phyloP scores from a whole-genome alignment of 202 grass and related monocot species.

The Bolboschoenoplectus hybrid region DNA sequence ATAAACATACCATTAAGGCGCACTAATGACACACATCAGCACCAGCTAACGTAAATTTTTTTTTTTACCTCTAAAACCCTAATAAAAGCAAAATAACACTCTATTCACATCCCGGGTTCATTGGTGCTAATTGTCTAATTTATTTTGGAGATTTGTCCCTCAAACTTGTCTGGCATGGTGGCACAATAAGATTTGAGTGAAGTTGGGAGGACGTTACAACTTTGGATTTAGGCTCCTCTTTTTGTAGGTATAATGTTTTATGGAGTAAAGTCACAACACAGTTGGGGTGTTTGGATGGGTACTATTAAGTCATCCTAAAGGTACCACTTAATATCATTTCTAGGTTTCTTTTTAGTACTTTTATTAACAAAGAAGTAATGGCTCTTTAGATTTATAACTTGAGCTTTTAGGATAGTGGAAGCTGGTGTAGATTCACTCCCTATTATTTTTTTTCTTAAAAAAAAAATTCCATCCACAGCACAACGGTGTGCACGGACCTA shows the following conservation, averaged over 20 bases:
- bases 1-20: neutral
- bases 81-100: neutral
- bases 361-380: neutral
- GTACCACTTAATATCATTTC: neutral
- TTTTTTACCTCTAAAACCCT: neutral
- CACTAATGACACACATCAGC: neutral
- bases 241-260: neutral
- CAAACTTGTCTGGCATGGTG: neutral
- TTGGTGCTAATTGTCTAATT: neutral
- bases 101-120: neutral
- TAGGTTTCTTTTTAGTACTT: neutral
- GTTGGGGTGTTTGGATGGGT: neutral
- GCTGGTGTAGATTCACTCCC: neutral
- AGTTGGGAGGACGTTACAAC: neutral
- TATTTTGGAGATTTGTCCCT: neutral
- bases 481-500: neutral
- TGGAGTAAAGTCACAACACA: neutral
- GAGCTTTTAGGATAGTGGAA: neutral
- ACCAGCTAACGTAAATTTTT: neutral
- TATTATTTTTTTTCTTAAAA: neutral
- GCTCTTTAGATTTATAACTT: neutral
- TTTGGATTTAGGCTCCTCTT: slow-evolving; percentile 2
- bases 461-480: neutral
- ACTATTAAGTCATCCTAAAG: neutral
- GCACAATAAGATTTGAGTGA: neutral